A percentile compares a stretch with the other conserved stretches of the same genome.
These are phyloP conservation scores for Boletus pseudo-olivaceus DNA, from an alignment of 768 basidiomycete species.

Conservation along the genomic window DNA sequence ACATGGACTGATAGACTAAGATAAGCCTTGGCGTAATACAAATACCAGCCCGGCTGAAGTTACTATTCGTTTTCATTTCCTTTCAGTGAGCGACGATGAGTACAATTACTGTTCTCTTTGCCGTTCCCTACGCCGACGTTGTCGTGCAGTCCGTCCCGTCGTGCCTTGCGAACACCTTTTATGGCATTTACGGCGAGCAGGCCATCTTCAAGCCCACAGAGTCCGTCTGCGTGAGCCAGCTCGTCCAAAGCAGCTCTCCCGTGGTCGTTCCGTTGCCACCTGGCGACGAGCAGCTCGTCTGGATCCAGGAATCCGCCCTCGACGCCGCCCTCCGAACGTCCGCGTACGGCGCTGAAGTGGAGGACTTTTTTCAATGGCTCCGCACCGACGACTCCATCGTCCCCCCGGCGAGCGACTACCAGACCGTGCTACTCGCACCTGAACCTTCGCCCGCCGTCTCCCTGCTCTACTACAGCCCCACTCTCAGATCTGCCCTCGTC, in stretches of 20 bases:
- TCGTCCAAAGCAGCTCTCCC: not conserved
- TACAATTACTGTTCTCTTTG: constrained; percentile 13
- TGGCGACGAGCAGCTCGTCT: constrained; percentile 46
- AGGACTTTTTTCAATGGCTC: constrained; percentile 34
- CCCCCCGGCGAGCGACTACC: constrained; percentile 9
- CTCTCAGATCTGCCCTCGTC: constrained; percentile 44
- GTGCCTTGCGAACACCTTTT: constrained; percentile 51
- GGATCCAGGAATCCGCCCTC: constrained; percentile 56
- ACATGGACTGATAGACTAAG: not conserved
- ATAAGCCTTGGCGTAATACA: not conserved
- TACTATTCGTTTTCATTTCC: not conserved
- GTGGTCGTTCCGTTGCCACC: constrained; percentile 22
- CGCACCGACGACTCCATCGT: constrained; percentile 18
- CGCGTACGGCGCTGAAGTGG: constrained; percentile 33
- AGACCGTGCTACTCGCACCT: constrained; percentile 18
- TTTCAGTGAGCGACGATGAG: constrained; percentile 3
- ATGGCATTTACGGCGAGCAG: constrained; percentile 53
- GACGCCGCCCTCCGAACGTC: constrained; percentile 41
- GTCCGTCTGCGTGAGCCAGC: constrained; percentile 35
- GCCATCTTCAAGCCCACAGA: constrained; percentile 46
- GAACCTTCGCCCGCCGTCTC: constrained; percentile 16
- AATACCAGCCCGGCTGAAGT: not conserved
- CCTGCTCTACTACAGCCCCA: constrained; percentile 40
- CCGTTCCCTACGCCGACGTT: constrained; percentile 21
- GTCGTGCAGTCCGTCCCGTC: constrained; percentile 15